These are phyloP conservation scores for Sedum album DNA, from an alignment of 164 flowering plant species.

Conservation along the genomic window DNA sequence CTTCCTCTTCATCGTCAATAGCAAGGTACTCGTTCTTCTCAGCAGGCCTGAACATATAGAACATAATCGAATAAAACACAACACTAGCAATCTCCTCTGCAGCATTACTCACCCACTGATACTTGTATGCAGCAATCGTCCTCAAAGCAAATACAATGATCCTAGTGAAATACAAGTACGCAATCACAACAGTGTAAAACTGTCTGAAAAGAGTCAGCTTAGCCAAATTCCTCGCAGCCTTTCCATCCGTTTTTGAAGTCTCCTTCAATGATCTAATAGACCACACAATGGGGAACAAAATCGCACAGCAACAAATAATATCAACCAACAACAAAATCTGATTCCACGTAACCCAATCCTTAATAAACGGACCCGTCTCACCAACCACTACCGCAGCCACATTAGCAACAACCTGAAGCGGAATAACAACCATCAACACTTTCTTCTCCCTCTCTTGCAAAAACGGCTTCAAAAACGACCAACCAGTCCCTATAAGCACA, in stretches of 20 bases:
- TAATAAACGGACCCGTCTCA: background rate
- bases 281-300: background rate
- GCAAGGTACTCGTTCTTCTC: conserved; percentile 1
- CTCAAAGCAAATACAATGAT: background rate
- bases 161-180: background rate
- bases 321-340: background rate
- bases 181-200: background rate
- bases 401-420: background rate
- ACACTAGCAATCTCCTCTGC: conserved; percentile 22
- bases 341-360: background rate
- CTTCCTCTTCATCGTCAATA: conserved; percentile 68
- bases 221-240: background rate
- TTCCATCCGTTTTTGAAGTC: background rate
- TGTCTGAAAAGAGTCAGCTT: background rate
- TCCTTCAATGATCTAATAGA: background rate
- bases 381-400: background rate
- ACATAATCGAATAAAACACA: conserved; percentile 47
- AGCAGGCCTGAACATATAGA: conserved; percentile 26
- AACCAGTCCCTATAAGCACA: background rate
- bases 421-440: background rate
- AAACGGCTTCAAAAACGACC: background rate
- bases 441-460: background rate
- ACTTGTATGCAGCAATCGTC: background rate
- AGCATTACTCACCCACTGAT: background rate
- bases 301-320: background rate